These are phyloP conservation scores for Harrya chromipes DNA, from an alignment of 768 basidiomycete genomes.

Conservation along the genomic window DNA sequence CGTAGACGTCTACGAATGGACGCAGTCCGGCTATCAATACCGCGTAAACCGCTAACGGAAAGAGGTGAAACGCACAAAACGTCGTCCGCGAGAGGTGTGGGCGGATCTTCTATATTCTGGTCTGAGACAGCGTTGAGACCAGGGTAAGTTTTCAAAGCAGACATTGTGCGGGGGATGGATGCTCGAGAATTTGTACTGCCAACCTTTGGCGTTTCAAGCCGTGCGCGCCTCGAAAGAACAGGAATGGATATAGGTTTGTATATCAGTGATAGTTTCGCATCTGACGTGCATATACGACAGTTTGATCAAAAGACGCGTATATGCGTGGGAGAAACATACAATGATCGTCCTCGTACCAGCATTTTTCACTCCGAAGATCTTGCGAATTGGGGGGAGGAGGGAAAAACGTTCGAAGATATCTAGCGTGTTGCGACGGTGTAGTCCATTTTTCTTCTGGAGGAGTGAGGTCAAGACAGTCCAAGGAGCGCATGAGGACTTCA, in stretches of 20 bases:
- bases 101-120: conserved; percentile 32
- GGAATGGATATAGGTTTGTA: conserved; percentile 42
- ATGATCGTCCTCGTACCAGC: conserved; percentile 34
- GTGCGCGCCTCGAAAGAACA: conserved; percentile 43
- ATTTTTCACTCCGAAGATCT: conserved; percentile 35
- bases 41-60: background rate
- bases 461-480: conserved; percentile 30
- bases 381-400: conserved; percentile 13
- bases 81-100: conserved; percentile 31
- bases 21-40: background rate
- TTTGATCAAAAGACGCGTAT: conserved; percentile 9
- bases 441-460: conserved; percentile 45
- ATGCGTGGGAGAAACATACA: conserved; percentile 30
- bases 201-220: conserved; percentile 44
- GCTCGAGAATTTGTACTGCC: conserved; percentile 29
- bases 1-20: conserved; percentile 30
- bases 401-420: conserved; percentile 20
- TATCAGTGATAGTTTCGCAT: conserved; percentile 17
- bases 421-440: conserved; percentile 23
- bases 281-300: conserved; percentile 17
- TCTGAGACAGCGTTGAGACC: conserved; percentile 25
- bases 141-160: conserved; percentile 21
- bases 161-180: conserved; percentile 25
- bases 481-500: conserved; percentile 38
- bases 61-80: conserved; percentile 37